These are phyloP conservation scores for Neobulgaria alba DNA, from an alignment of 2,329 filamentous ascomycete genomes.

Conservation along the genomic window DNA sequence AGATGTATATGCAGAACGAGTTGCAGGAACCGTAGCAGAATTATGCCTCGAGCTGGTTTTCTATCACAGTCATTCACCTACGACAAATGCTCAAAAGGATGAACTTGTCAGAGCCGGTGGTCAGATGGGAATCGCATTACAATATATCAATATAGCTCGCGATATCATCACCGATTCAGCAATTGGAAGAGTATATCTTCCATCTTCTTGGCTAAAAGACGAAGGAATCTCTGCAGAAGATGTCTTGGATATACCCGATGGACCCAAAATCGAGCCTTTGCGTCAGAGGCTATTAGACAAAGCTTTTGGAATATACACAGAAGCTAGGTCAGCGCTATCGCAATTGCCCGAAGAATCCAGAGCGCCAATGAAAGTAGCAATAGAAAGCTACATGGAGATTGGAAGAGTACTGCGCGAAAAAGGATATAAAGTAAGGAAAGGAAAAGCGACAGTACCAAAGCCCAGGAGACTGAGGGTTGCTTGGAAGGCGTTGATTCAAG, in stretches of 20 bases:
- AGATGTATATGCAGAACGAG: conserved; percentile 54
- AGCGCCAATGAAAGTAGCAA: conserved; percentile 57
- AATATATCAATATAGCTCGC: conserved; percentile 69
- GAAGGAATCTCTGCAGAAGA: conserved; percentile 43
- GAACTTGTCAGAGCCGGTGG: conserved; percentile 47
- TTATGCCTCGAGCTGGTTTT: conserved; percentile 61
- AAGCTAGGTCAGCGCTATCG: conserved; percentile 48
- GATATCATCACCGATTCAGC: conserved; percentile 61
- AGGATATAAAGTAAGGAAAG: conserved; percentile 34
- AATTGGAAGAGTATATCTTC: conserved; percentile 61
- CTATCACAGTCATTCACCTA: conserved; percentile 35
- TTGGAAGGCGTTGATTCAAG: conserved; percentile 42
- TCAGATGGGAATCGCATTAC: conserved; percentile 65
- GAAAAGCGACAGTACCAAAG: conserved; percentile 37
- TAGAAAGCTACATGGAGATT: conserved; percentile 72
- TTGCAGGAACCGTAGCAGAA: conserved; percentile 65
- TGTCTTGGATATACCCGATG: conserved; percentile 43
- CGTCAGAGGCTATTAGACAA: conserved; percentile 47
- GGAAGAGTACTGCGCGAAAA: conserved; percentile 46
- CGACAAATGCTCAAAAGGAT: conserved; percentile 26
- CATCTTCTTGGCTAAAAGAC: conserved; percentile 52
- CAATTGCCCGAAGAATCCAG: conserved; percentile 50
- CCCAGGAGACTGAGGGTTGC: conserved; percentile 44
- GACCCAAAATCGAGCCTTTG: conserved; percentile 39
- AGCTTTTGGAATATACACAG: conserved; percentile 52